A percentile compares a stretch with the other conserved stretches of the same genome.
Evolutionary conservation across 345 rosid species (phyloP).

Genomic region (Schrenkiella parvula): DNA sequence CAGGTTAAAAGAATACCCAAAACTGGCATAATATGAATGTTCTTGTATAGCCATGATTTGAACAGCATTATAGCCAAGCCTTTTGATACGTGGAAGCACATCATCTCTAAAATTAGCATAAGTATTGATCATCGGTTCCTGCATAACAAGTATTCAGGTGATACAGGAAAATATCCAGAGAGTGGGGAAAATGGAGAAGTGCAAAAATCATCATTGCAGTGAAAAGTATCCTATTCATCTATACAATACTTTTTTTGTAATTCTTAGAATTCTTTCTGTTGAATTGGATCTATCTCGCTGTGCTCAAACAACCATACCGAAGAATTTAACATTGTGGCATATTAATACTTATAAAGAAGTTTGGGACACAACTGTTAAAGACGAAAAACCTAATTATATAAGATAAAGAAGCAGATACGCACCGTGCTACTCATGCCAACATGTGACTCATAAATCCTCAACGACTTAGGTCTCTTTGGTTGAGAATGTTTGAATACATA

Average conservation of each 20-base stretch:
- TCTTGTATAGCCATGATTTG: slow-evolving; percentile 99
- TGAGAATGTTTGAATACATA: slow-evolving; percentile 76
- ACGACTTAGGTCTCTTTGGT: slow-evolving; percentile 85
- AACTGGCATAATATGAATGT: slow-evolving; percentile 95
- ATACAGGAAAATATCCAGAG: neutral
- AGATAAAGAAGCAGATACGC: slow-evolving; percentile 20
- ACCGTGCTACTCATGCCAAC: slow-evolving; percentile 99
- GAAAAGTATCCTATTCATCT: neutral
- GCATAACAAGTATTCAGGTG: slow-evolving; percentile 35
- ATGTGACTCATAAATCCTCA: slow-evolving; percentile 91
- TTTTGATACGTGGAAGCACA: slow-evolving; percentile 93
- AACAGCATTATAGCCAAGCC: slow-evolving; percentile 93
- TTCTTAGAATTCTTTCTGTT: neutral
- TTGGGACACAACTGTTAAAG: neutral
- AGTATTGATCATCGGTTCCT: slow-evolving; percentile 83
- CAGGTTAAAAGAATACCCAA: slow-evolving; percentile 57
- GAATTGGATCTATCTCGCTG: neutral
- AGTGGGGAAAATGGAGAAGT: neutral
- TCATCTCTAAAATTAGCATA: slow-evolving; percentile 88
- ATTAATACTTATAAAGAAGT: neutral
- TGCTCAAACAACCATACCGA: neutral
- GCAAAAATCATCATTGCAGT: neutral
- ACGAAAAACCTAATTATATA: neutral
- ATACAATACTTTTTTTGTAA: neutral
- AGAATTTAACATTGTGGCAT: slow-evolving; percentile 5